phyloP scores from a whole-genome alignment of 768 basidiomycete genomes.

The Mycena latifolia region DNA sequence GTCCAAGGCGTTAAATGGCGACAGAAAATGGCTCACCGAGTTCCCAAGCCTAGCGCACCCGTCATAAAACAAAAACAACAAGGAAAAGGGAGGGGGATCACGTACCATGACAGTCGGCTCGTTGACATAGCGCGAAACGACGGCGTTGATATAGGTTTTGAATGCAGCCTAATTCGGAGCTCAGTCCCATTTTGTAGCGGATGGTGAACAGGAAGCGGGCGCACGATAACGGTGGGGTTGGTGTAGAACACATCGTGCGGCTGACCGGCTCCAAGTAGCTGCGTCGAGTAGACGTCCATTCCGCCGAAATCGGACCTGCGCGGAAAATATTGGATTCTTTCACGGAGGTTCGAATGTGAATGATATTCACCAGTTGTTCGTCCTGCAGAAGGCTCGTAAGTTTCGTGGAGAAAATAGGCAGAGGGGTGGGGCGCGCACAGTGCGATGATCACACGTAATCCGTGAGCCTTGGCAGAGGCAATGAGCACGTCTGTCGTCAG shows the following conservation, averaged over 20 bases:
- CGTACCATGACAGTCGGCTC: slow-evolving; percentile 66
- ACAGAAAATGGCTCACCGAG: slow-evolving; percentile 42
- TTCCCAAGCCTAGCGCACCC: slow-evolving; percentile 40
- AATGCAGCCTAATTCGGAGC: slow-evolving; percentile 54
- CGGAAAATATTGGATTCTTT: too few relatives aligned
- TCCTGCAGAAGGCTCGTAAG: background rate
- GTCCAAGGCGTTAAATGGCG: too few relatives aligned
- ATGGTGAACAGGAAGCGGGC: slow-evolving; percentile 34
- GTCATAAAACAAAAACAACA: too few relatives aligned
- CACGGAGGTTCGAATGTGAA: too few relatives aligned
- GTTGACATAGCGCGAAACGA: slow-evolving; percentile 62
- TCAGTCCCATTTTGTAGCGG: too few relatives aligned
- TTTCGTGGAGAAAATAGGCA: too few relatives aligned
- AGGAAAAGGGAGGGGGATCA: background rate
- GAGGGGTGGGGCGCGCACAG: too few relatives aligned
- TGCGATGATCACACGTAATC: too few relatives aligned
- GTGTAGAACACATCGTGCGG: slow-evolving; percentile 74
- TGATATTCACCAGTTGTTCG: too few relatives aligned
- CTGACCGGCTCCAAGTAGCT: slow-evolving; percentile 56
- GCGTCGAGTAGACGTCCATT: slow-evolving; percentile 76
- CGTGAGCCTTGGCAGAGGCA: slow-evolving; percentile 6
- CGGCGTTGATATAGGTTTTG: slow-evolving; percentile 65
- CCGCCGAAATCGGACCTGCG: too few relatives aligned
- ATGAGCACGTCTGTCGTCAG: background rate
- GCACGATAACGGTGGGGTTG: slow-evolving; percentile 60